Evolutionary conservation across 1,284 basidiomycete genomes (phyloP).

Genomic region (Sporisorium reilianum): DNA sequence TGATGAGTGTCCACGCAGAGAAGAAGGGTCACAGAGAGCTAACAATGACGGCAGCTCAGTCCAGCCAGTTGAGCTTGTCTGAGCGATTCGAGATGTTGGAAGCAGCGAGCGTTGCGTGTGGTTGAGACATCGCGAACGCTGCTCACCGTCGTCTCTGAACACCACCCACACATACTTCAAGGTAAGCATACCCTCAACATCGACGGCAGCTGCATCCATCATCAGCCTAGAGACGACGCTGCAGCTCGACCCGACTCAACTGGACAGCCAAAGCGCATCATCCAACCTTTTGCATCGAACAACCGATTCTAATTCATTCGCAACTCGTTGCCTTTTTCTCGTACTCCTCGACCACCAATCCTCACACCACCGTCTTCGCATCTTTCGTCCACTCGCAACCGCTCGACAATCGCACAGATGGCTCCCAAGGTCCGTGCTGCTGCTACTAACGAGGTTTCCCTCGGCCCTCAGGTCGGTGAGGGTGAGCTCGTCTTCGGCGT

Average conservation of each 20-base stretch:
- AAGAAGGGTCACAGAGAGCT: background rate
- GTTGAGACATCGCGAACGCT: slow-evolving; percentile 21
- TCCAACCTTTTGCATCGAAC: slow-evolving; percentile 5
- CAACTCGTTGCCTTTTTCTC: background rate
- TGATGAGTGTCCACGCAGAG: no score
- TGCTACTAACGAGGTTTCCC: slow-evolving; percentile 64
- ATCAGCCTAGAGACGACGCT: background rate
- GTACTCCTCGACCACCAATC: background rate
- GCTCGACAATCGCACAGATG: slow-evolving; percentile 53
- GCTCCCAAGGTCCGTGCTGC: slow-evolving; percentile 66
- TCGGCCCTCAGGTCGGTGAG: slow-evolving; percentile 69
- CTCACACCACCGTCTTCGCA: slow-evolving; percentile 4
- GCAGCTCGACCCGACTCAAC: slow-evolving; percentile 3
- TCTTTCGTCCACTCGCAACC: background rate
- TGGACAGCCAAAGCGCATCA: background rate
- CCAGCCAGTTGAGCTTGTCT: no score
- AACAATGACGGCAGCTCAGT: slow-evolving; percentile 2
- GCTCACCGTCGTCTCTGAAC: slow-evolving; percentile 36
- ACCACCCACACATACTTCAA: slow-evolving; percentile 51
- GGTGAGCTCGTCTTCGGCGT: slow-evolving; percentile 70
- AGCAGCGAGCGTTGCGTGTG: slow-evolving; percentile 6
- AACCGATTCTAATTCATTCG: slow-evolving; percentile 22
- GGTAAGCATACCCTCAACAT: slow-evolving; percentile 38
- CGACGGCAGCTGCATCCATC: slow-evolving; percentile 9
- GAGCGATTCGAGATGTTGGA: background rate